Evolutionary conservation across 2,329 filamentous ascomycete genomes (phyloP).

Genomic region (Fusarium udum): DNA sequence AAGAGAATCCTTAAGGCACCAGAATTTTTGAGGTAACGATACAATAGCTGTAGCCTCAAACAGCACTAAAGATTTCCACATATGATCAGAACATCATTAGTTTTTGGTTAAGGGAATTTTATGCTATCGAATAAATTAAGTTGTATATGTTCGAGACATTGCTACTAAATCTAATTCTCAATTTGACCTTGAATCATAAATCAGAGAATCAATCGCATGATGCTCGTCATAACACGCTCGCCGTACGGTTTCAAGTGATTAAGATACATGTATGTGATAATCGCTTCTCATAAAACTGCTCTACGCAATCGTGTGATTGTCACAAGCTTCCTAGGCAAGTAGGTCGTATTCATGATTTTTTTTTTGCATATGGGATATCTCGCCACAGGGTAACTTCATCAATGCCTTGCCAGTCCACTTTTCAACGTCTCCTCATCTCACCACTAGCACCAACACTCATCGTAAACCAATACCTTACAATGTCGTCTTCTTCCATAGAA

Average conservation of each 20-base stretch:
- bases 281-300: neutral
- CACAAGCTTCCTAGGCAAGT: neutral
- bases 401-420: constrained; percentile 15
- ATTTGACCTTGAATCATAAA: neutral
- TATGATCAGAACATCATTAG: neutral
- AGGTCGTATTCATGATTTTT: constrained; percentile 41
- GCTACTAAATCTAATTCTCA: too few relatives aligned
- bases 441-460: constrained; percentile 19
- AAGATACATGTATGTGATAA: neutral
- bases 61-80: neutral
- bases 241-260: neutral
- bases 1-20: constrained; percentile 12
- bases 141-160: too few relatives aligned
- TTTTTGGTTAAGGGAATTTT: neutral
- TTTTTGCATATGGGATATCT: constrained; percentile 49
- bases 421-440: constrained; percentile 18
- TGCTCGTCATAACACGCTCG: neutral
- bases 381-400: constrained; percentile 14
- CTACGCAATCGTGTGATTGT: neutral
- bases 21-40: constrained; percentile 24
- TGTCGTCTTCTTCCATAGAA: constrained; percentile 35
- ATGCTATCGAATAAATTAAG: neutral
- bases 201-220: too few relatives aligned
- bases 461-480: neutral
- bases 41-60: neutral